Conservation (phyloP, 2,329 filamentous ascomycete genomes). For the Verticillium nubilum region DNA sequence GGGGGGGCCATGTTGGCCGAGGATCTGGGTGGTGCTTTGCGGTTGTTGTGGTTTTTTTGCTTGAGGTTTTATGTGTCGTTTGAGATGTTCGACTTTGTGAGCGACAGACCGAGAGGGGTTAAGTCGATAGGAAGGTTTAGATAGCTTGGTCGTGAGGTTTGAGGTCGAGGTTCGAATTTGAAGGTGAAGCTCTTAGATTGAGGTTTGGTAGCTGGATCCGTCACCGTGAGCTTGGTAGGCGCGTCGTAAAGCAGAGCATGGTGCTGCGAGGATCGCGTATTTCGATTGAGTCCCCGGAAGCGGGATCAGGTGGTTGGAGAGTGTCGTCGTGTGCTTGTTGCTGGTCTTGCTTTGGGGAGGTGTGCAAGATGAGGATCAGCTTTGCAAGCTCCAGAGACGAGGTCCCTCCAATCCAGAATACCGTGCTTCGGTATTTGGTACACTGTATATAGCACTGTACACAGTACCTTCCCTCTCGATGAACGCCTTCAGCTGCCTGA, state of each 20-base stretch:
- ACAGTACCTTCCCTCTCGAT: too few species aligned
- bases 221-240: constrained; percentile 9
- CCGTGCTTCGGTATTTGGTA: not conserved
- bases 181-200: not conserved
- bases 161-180: not conserved
- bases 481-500: too few species aligned
- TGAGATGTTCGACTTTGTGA: not conserved
- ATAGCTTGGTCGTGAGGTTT: not conserved
- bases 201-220: constrained; percentile 2
- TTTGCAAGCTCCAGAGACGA: not conserved
- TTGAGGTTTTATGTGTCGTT: too few species aligned
- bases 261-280: constrained; percentile 3
- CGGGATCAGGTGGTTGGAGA: not conserved
- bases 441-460: not conserved
- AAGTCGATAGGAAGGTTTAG: not conserved
- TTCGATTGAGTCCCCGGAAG: not conserved
- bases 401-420: not conserved
- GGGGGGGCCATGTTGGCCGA: constrained; percentile 36
- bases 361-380: not conserved
- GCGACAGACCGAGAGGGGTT: not conserved
- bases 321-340: not conserved
- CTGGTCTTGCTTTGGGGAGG: not conserved
- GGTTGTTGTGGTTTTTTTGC: not conserved
- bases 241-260: constrained; percentile 7
- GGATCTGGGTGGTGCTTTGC: not conserved